Base-by-base conservation (phyloP, 1,284 basidiomycete genomes). In the Melampsora americana region DNA sequence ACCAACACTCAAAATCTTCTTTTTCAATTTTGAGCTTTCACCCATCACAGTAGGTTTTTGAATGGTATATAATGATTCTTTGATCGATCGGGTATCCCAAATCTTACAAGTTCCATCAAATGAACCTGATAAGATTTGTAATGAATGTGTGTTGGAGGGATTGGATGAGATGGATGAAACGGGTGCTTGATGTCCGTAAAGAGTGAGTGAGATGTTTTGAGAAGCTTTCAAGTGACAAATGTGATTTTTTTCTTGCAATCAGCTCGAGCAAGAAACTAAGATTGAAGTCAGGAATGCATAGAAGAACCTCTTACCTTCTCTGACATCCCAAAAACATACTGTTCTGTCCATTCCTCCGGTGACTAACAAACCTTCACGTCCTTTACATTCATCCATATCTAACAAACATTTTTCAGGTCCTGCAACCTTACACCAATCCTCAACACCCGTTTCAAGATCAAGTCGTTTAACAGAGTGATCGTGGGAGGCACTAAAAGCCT, bases 41-140 rank as follows among this genome's bases (percentile, higher is more conserved):
- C 30, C 32, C 5, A n/a, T n/a, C 46, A 35, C 44, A 23, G 4
- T 44, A n/a, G 69, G 60, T 26, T 74, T 66, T 18, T 32, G 72
- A 32, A 82, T 69, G 9, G 78, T 79, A 82, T 95, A 92, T 77
- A 86, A 78, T 6, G 84, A 86, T 87, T 79, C 89, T 85, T 82
- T 85, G 23, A 85, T 84, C 35, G 83, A 84, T 46, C 93, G 86
- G 35, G 93, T 83, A 82, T 97, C 94, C 93, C 93, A 96, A 23
- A 96, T 85, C 32, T 92, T 87, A 1, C 90, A 89, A 0, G 89
- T 84, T 46, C 92, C 92, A 78, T 93, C 91, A 81, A 94, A 93
- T 0, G 90, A 89, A 1, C 92, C 93, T 0, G 88, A 90, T 35
- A 74, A 42, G 60, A 74, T 67, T 9, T 90, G 86, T 23, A 94